Evolutionary conservation across 495 filamentous ascomycete genomes (phyloP).

Genomic region (Lasiosphaeria ovina): DNA sequence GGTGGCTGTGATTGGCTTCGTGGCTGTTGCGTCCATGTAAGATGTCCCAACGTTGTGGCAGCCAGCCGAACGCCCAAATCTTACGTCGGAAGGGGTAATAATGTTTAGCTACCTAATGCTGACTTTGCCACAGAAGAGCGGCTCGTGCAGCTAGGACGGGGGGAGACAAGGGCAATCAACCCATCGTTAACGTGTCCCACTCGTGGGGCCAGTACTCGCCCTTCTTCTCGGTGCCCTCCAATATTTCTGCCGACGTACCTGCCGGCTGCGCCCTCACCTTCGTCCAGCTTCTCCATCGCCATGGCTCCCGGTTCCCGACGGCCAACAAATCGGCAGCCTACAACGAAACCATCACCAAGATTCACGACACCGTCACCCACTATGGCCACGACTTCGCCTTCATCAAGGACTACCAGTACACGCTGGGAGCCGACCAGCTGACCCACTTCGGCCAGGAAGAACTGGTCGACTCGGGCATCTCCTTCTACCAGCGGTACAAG

Average conservation of each 20-base stretch:
- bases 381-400: constrained; percentile 63
- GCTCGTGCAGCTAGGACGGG: constrained; percentile 11
- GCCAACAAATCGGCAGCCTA: constrained; percentile 58
- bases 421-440: constrained; percentile 71
- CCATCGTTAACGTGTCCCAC: constrained; percentile 53
- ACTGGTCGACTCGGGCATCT: constrained; percentile 69
- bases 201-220: constrained; percentile 87
- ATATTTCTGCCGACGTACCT: constrained; percentile 57
- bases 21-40: not conserved
- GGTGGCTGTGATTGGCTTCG: not conserved
- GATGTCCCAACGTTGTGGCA: not conserved
- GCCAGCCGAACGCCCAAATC: not conserved
- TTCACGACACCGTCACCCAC: constrained; percentile 55
- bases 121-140: not conserved
- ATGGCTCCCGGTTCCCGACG: constrained; percentile 83
- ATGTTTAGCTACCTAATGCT: not conserved
- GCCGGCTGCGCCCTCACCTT: constrained; percentile 68
- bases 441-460: constrained; percentile 69
- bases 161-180: constrained; percentile 60
- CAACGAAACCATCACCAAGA: constrained; percentile 51
- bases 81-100: not conserved
- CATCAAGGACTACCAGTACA: constrained; percentile 66
- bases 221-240: constrained; percentile 68
- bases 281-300: constrained; percentile 73
- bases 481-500: constrained; percentile 70